Base-by-base conservation (phyloP, 2,329 filamentous ascomycete species). In the Niveomyces coronatus region DNA sequence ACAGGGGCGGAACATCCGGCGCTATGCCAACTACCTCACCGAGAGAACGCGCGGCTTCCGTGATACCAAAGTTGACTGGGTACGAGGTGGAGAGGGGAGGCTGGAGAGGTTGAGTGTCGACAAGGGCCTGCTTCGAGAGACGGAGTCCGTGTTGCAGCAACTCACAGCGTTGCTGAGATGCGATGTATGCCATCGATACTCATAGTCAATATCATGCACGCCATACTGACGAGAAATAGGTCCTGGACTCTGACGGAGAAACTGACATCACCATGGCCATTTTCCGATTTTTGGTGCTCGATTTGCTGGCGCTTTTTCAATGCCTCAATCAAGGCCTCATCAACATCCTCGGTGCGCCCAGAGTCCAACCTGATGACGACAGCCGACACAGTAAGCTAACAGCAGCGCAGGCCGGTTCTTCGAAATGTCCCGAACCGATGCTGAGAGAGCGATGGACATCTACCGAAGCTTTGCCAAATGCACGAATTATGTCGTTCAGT, bases 321-420 rank as follows among this genome's bases (percentile, higher is more conserved):
- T 85, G 91, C 32, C 82, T 95, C 63, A 98, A 98, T 55, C 87
- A 95, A 62, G 91, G 85, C 34, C 85, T 94, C 55, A 98, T 98
- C 63, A 95, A 94, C 60, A 86, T 98, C 43, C 67, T 98, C 41
- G 86, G 89, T 93, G 67, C 47, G 76, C 54, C 37, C 29, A 31
- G 30, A 42, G 44, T 44, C 42, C 44, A 40, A 40, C 26, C 23
- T 28, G n/a, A n/a, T n/a, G n/a, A n/a, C n/a, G n/a, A 18, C 31
- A 2, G 11, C 5, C 30, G 24, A 16, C 15, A 14, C 33, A 40
- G 19, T 46, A 43, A 42, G 39, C 24, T 39, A 37, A 42, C 52
- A 55, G 32, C 54, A 45, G 30, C 17, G 22, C 45, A 93, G 87
- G 91, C 50, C 85, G 93, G 60, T 98, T 96, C 61, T 98, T 98